These are phyloP conservation scores for Verticillium dahliae DNA, from an alignment of 2,329 filamentous ascomycete genomes.

Conservation along the genomic window DNA sequence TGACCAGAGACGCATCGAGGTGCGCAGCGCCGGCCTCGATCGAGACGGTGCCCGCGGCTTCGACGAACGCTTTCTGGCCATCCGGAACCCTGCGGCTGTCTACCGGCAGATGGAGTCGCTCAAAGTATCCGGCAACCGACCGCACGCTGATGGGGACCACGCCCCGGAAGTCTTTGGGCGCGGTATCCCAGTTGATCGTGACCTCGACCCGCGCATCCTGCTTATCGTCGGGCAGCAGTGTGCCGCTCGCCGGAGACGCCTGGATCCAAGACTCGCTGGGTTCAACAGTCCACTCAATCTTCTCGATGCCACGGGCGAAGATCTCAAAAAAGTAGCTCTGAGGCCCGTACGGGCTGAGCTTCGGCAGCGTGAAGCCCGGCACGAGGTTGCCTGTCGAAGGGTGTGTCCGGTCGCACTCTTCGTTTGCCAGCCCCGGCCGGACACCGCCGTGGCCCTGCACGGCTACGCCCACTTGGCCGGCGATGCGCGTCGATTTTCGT, in stretches of 20 bases:
- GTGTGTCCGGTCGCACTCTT: slow-evolving; percentile 45
- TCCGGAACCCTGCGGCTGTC: slow-evolving; percentile 17
- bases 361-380: slow-evolving; percentile 20
- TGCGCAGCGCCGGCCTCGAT: slow-evolving; percentile 19
- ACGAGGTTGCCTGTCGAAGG: slow-evolving; percentile 27
- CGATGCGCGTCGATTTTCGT: slow-evolving; percentile 40
- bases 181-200: slow-evolving; percentile 25
- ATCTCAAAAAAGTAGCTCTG: slow-evolving; percentile 25
- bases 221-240: slow-evolving; percentile 19
- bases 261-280: slow-evolving; percentile 24
- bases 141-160: slow-evolving; percentile 26
- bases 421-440: slow-evolving; percentile 33
- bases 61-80: slow-evolving; percentile 19
- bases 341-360: slow-evolving; percentile 23
- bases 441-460: slow-evolving; percentile 25
- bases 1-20: slow-evolving; percentile 11
- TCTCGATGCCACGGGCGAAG: slow-evolving; percentile 24
- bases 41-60: slow-evolving; percentile 24
- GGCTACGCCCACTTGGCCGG: slow-evolving; percentile 26
- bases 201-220: slow-evolving; percentile 22
- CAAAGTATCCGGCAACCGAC: slow-evolving; percentile 28
- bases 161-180: slow-evolving; percentile 34
- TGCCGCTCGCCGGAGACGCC: slow-evolving; percentile 20
- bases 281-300: slow-evolving; percentile 20
- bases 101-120: slow-evolving; percentile 22